Base-by-base conservation (phyloP, 176 grass and related monocot genomes). In the Juncus effusus region DNA sequence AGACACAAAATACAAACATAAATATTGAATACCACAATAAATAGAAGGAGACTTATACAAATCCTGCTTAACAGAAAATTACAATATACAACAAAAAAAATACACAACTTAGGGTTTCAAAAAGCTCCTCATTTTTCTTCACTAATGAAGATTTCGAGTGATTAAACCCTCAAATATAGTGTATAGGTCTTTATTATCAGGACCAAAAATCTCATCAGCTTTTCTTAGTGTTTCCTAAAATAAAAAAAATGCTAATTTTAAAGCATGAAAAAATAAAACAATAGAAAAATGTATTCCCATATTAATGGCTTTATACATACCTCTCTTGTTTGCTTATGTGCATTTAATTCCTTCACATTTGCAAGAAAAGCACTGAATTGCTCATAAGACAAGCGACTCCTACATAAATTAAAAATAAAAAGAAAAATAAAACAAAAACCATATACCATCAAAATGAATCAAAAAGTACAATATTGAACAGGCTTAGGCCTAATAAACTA, bases 271-370 rank as follows among this genome's bases (percentile, higher is more conserved):
- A 16, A 61, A 72, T 6, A 44, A 52, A 15, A 15, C n/a, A 2
- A 16, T 10, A 55, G 64, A 16, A 28, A 28, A 28, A 28, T 28
- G 19, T 28, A 28, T 28, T 47, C 44, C 44, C 44, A 9, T 2
- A 9, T 47, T 47, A 47, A 47, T 47, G 9, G 9, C 4, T 47
- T 47, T 67, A 39, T 70, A 28, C 19, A 49, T 88, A 99, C 94
- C 94, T 99, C 88, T 89, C 83, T 86, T 38, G 85, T 93, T 72
- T 99, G 88, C 69, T 82, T 99, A 36, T 86, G 78, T 66, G 88
- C 83, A 42, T 93, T 99, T 58, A 99, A 76, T 65, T 97, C 94
- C 82, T 92, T 99, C 62, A 99, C 94, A 67, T 93, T 99, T 38
- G 88, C 78, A 62, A 99, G 85, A 74, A 99, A 99, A 47, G 88